Conservation (phyloP, 2,329 filamentous ascomycete species). For the Aspergillus sp. region DNA sequence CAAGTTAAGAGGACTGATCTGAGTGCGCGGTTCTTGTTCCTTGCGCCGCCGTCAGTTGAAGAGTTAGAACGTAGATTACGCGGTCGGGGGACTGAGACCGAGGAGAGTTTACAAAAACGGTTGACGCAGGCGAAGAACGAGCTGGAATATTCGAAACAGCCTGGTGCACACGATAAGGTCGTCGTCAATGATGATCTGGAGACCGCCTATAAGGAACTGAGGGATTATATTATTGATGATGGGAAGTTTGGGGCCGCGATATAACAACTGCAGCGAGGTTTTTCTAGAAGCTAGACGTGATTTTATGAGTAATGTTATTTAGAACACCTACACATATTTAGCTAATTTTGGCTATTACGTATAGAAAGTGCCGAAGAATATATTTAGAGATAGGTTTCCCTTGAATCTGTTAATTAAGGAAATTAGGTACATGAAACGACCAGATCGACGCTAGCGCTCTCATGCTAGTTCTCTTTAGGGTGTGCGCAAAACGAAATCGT, state of each 20-base stretch:
- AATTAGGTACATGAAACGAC: constrained; percentile 37
- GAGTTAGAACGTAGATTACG: constrained; percentile 72
- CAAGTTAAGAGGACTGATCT: constrained; percentile 78
- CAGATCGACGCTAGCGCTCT: constrained; percentile 26
- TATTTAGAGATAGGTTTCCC: constrained; percentile 22
- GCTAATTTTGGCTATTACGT: neutral
- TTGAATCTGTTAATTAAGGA: constrained; percentile 32
- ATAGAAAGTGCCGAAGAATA: constrained; percentile 4
- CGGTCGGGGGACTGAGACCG: constrained; percentile 74
- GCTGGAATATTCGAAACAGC: constrained; percentile 68
- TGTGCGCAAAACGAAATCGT: constrained; percentile 27
- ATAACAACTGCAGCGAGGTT: constrained; percentile 8
- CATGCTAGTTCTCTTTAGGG: constrained; percentile 28
- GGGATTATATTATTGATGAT: constrained; percentile 50
- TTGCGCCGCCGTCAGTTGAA: constrained; percentile 74
- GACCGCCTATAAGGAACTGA: constrained; percentile 55
- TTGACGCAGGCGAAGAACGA: constrained; percentile 71
- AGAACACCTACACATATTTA: neutral
- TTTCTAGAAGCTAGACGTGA: neutral
- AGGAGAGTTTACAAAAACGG: constrained; percentile 66
- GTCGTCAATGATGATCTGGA: constrained; percentile 67
- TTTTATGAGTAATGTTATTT: neutral
- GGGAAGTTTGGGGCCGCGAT: constrained; percentile 33
- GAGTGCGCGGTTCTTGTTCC: constrained; percentile 78
- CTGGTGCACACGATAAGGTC: constrained; percentile 65